Base-by-base conservation (phyloP, 768 basidiomycete species). In the Naganishia kalamii region DNA sequence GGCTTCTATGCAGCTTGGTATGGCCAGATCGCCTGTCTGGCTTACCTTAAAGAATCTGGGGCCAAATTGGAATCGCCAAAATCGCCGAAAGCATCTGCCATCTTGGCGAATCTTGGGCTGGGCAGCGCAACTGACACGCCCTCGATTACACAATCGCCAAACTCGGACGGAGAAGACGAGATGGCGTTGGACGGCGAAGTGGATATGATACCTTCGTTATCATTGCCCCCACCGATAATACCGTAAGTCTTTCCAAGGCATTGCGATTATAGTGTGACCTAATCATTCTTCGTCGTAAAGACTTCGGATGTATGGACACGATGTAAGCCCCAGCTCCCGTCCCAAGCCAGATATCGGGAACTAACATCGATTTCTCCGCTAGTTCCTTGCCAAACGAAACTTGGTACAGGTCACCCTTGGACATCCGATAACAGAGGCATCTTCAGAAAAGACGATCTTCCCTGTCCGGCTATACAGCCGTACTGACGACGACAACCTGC, bases 1-100 rank as follows among this genome's bases (percentile, higher is more conserved):
- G 83, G 92, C 46, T 92, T 96, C 79, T 97, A 97, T 74, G 92
- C 94, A 0, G 92, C 91, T 4, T 99, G 94, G 92, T 90, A 90
- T 72, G 94, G 77, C 8, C 75, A 76, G 67, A 74, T 78, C 23
- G 73, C 71, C 30, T 73, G 74, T 49, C 66, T 78, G 48, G 75
- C 74, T 27, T 74, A 67, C 62, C 63, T 78, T 15, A 21, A 76
- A 17, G 68, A 65, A 52, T 67, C 65, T 29, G 75, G 75, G 1
- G 77, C 77, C 11, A 70, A 71, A 25, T 52, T 71, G 66, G 44
- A 52, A 17, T 33, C 41, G 13, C 30, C 66, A 17, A 61, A 51
- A 33, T 23, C 68, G 4, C 35, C 30, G n/a, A 43, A 35, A 37
- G 49, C 57, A 33, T 50, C 63, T 40, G 73, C 60, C 61, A 71